Conservation (phyloP, 768 basidiomycete species). For the Terana coerulea region DNA sequence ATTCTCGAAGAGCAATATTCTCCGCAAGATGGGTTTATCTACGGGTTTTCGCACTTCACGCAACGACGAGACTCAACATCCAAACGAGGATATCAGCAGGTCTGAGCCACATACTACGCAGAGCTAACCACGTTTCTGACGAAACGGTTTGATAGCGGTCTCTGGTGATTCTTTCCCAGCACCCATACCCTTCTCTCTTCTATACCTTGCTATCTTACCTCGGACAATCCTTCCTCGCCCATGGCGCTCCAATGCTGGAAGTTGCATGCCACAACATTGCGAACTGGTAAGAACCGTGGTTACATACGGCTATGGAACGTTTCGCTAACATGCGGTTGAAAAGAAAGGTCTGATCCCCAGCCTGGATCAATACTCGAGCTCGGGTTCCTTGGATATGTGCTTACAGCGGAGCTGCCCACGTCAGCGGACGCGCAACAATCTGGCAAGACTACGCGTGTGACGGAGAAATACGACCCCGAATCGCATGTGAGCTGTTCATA, state of each 20-base stretch:
- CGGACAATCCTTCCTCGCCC: slow-evolving; percentile 68
- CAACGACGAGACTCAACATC: slow-evolving; percentile 61
- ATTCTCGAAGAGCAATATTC: slow-evolving; percentile 31
- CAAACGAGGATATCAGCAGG: slow-evolving; percentile 82
- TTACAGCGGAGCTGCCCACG: slow-evolving; percentile 70
- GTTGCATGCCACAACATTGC: slow-evolving; percentile 83
- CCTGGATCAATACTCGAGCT: slow-evolving; percentile 70
- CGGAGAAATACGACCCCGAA: slow-evolving; percentile 6
- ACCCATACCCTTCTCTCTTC: slow-evolving; percentile 82
- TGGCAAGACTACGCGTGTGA: slow-evolving; percentile 1
- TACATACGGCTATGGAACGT: background rate
- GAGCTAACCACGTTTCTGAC: slow-evolving; percentile 4
- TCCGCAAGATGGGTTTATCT: slow-evolving; percentile 62
- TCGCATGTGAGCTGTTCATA: slow-evolving; percentile 7
- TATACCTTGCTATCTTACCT: slow-evolving; percentile 60
- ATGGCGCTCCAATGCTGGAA: slow-evolving; percentile 80
- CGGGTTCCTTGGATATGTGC: slow-evolving; percentile 76
- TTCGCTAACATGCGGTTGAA: slow-evolving; percentile 26
- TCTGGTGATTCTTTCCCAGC: slow-evolving; percentile 75
- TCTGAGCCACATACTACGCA: slow-evolving; percentile 27
- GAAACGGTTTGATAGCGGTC: slow-evolving; percentile 58
- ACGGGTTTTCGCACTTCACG: slow-evolving; percentile 76
- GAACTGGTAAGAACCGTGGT: slow-evolving; percentile 72
- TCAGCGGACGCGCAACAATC: slow-evolving; percentile 66
- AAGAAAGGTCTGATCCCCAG: slow-evolving; percentile 73